Evolutionary conservation across 306 rosid species (phyloP).

Genomic region (Ziziphus jujuba): DNA sequence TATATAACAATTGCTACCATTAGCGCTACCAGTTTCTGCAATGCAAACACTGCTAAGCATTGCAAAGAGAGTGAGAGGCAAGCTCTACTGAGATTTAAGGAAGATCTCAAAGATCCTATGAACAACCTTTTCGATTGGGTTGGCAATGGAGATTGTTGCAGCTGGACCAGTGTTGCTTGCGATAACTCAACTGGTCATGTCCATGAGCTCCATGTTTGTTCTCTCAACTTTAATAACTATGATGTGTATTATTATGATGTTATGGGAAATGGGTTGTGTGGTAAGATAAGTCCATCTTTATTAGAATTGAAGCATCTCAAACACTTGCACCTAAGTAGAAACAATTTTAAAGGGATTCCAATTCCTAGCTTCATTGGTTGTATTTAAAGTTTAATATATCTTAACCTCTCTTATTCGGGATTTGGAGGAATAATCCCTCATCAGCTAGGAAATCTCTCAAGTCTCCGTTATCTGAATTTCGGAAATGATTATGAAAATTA

Average conservation of each 20-base stretch:
- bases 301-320: constrained; percentile 11
- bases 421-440: constrained; percentile 18
- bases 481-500: no score
- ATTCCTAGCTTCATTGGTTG: constrained; percentile 26
- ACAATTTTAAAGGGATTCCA: background rate
- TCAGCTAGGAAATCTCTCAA: constrained; percentile 21
- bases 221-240: no score
- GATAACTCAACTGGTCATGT: background rate
- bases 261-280: background rate
- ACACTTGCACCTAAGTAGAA: constrained; percentile 10
- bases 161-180: constrained; percentile 16
- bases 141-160: constrained; percentile 6
- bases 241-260: no score
- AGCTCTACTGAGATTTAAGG: background rate
- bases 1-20: background rate
- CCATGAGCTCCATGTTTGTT: constrained; percentile 3
- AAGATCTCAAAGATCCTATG: background rate
- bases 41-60: background rate
- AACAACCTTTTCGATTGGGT: constrained; percentile 4
- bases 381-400: constrained; percentile 4
- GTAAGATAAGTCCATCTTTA: constrained; percentile 16
- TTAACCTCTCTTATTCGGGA: background rate
- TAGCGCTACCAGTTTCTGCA: background rate
- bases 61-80: constrained; percentile 2
- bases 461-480: background rate